Conservation (phyloP, 805 yeast species). For the Saccharomycopsis lassenensis region DNA sequence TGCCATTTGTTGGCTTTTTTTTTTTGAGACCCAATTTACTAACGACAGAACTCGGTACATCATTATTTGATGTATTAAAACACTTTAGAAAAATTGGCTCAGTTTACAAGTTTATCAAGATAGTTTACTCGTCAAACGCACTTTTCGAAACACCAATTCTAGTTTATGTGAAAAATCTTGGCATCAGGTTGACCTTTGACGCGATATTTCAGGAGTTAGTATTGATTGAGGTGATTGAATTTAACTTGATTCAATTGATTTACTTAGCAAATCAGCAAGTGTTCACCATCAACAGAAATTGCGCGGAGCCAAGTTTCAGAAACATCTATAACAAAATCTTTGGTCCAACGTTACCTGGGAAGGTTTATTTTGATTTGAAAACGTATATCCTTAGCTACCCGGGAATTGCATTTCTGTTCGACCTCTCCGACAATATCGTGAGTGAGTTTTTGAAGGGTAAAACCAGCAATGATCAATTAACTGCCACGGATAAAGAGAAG, state of each 20-base stretch:
- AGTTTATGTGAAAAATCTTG: conserved; percentile 12
- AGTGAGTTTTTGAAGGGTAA: neutral
- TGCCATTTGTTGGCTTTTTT: neutral
- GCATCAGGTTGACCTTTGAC: conserved; percentile 13
- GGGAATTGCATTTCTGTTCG: conserved; percentile 33
- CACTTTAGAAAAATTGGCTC: conserved; percentile 8
- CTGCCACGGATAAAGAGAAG: conserved; percentile 3
- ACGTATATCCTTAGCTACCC: conserved; percentile 38
- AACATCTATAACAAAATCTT: conserved; percentile 40
- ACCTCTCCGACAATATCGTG: neutral
- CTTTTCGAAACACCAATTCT: conserved; percentile 15
- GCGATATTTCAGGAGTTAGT: conserved; percentile 10
- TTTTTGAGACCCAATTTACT: neutral
- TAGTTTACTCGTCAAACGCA: conserved; percentile 6
- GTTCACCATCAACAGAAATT: conserved; percentile 6
- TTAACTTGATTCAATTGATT: conserved; percentile 7
- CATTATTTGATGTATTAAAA: conserved; percentile 11
- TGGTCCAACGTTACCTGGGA: conserved; percentile 52
- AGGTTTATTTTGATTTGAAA: conserved; percentile 21
- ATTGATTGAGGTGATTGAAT: conserved; percentile 14
- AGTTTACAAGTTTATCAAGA: conserved; percentile 4
- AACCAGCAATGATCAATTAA: neutral
- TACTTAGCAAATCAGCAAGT: conserved; percentile 3
- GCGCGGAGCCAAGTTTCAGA: conserved; percentile 23
- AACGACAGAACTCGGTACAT: conserved; percentile 11